phyloP scores from a whole-genome alignment of 306 rosid genomes.

The Ceratonia siliqua region DNA sequence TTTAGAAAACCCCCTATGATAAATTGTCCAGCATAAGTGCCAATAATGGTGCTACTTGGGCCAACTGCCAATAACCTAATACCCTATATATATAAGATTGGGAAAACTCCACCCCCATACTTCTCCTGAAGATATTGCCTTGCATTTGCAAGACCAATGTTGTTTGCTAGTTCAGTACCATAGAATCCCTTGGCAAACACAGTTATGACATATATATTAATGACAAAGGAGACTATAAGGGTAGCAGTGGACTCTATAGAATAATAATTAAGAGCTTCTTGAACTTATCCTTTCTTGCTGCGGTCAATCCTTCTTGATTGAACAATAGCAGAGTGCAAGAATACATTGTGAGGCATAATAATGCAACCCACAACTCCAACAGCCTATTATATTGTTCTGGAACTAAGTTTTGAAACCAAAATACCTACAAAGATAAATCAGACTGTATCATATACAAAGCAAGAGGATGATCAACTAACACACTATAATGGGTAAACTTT shows the following conservation, averaged over 20 bases:
- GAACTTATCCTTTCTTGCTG: conserved; percentile 65
- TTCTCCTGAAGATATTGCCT: conserved; percentile 80
- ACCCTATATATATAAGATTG: conserved; percentile 84
- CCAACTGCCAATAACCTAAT: conserved; percentile 92
- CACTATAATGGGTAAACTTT: too few species aligned
- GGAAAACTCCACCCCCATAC: conserved; percentile 79
- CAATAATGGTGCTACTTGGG: conserved; percentile 86
- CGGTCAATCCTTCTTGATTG: conserved; percentile 79
- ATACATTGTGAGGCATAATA: conserved; percentile 94
- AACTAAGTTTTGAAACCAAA: conserved; percentile 80
- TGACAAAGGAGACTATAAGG: too few species aligned
- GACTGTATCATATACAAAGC: conserved; percentile 28
- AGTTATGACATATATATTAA: conserved; percentile 81
- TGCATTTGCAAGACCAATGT: conserved; percentile 82
- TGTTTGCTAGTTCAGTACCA: conserved; percentile 58
- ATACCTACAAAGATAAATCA: conserved; percentile 50
- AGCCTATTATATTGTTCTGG: conserved; percentile 78
- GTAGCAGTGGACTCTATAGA: too few species aligned
- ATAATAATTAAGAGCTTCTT: too few species aligned
- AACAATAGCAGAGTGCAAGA: conserved; percentile 92
- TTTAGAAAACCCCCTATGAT: too few species aligned
- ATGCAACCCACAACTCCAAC: too few species aligned
- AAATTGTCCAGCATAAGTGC: too few species aligned
- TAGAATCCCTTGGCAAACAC: conserved; percentile 93
- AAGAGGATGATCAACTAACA: not conserved